These are phyloP conservation scores for Sclerotinia spermophila DNA, from an alignment of 2,329 filamentous ascomycete species.

Conservation along the genomic window DNA sequence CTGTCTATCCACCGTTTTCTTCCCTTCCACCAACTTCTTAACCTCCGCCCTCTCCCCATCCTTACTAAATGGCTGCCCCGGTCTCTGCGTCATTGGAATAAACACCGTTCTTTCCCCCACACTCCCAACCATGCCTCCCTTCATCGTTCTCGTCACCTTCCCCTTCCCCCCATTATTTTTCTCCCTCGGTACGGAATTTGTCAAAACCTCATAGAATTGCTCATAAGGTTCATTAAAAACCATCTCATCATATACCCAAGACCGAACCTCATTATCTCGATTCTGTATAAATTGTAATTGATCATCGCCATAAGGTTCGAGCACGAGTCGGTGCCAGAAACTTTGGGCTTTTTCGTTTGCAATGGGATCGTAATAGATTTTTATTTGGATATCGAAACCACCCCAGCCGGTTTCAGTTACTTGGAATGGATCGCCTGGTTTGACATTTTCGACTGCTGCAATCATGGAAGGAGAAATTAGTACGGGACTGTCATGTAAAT, in stretches of 20 bases:
- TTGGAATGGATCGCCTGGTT: constrained; percentile 64
- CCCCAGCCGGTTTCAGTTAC: constrained; percentile 95
- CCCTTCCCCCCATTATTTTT: constrained; percentile 50
- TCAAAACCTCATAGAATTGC: constrained; percentile 84
- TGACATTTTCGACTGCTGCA: constrained; percentile 65
- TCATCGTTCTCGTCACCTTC: constrained; percentile 49
- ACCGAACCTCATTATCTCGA: constrained; percentile 62
- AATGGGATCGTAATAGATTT: constrained; percentile 87
- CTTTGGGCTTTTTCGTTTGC: constrained; percentile 91
- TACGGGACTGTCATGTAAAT: background rate
- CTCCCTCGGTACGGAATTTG: constrained; percentile 54
- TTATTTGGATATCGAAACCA: constrained; percentile 94
- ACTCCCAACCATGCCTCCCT: constrained; percentile 37
- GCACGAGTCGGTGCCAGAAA: constrained; percentile 85
- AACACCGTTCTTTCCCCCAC: constrained; percentile 67
- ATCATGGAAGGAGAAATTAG: background rate
- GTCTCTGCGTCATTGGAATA: constrained; percentile 64
- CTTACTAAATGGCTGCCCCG: constrained; percentile 68
- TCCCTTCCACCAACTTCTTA: constrained; percentile 59
- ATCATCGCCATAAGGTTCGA: constrained; percentile 84
- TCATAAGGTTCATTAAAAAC: constrained; percentile 97
- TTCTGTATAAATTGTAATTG: constrained; percentile 59
- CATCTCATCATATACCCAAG: constrained; percentile 88
- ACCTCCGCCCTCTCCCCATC: constrained; percentile 65
- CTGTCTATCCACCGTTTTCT: constrained; percentile 56